Percentiles rank a stretch among this genome's conserved stretches.
phyloP scores from a whole-genome alignment of 169 alveolate species.

The Plasmodium yoelii region DNA sequence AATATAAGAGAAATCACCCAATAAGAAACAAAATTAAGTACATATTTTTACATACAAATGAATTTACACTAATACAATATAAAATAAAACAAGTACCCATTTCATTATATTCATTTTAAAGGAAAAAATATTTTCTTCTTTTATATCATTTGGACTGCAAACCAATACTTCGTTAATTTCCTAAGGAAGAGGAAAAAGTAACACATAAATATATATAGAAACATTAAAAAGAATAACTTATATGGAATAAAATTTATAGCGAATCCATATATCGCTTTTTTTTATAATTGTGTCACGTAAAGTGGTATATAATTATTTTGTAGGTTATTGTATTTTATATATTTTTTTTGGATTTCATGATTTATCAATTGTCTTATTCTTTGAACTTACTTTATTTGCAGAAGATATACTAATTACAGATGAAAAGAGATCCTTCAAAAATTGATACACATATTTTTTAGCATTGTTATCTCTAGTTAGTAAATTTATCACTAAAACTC shows the following conservation, averaged over 20 bases:
- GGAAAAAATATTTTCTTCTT: slow-evolving; percentile 12
- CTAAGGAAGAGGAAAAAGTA: not conserved
- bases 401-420: slow-evolving; percentile 49
- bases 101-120: slow-evolving; percentile 6
- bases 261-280: not conserved
- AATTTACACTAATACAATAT: not conserved
- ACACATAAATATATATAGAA: not conserved
- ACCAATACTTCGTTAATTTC: slow-evolving; percentile 72
- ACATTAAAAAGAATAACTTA: not conserved
- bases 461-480: slow-evolving; percentile 52
- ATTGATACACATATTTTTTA: slow-evolving; percentile 26
- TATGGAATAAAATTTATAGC: not conserved
- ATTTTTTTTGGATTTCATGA: not conserved
- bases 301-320: not conserved
- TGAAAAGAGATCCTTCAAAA: slow-evolving; percentile 25
- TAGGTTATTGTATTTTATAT: not conserved
- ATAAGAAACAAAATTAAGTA: not conserved
- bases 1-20: not conserved
- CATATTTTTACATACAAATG: not conserved
- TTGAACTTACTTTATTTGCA: slow-evolving; percentile 28
- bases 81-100: slow-evolving; percentile 11
- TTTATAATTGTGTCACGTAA: not conserved
- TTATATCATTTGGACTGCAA: slow-evolving; percentile 20
- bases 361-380: not conserved
- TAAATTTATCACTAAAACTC: slow-evolving; percentile 55